Evolutionary conservation across 73 alveolate genomes (phyloP).

Genomic region (Tetrahymena borealis): DNA sequence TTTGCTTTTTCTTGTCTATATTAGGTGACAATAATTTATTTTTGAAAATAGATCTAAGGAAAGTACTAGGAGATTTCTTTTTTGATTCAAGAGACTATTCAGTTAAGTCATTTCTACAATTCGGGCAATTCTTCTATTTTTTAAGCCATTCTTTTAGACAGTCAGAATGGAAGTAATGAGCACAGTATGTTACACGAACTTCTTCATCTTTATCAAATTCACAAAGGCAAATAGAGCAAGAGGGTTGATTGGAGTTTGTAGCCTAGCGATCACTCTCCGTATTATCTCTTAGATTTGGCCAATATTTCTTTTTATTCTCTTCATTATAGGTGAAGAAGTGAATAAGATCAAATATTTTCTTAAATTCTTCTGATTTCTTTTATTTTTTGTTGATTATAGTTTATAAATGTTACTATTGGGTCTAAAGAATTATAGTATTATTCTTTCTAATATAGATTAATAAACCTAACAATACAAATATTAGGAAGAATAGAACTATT

Average conservation of each 20-base stretch:
- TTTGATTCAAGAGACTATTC: not conserved
- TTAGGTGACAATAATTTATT: not conserved
- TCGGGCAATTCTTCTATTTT: conserved; percentile 14
- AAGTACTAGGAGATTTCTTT: not conserved
- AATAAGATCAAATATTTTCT: not conserved
- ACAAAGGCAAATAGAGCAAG: not conserved
- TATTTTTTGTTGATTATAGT: not conserved
- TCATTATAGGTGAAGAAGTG: not conserved
- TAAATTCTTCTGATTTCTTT: not conserved
- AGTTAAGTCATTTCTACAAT: conserved; percentile 20
- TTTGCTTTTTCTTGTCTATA: not conserved
- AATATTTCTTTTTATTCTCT: not conserved
- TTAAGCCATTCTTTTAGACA: conserved; percentile 29
- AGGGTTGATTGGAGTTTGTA: not conserved
- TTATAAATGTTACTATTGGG: not conserved
- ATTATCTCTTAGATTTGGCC: not conserved
- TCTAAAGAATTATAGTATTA: not conserved
- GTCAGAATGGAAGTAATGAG: conserved; percentile 19
- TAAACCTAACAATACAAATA: not conserved
- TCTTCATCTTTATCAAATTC: conserved; percentile 1
- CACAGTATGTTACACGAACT: conserved; percentile 20
- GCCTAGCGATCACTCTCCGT: not conserved
- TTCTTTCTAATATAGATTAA: not conserved
- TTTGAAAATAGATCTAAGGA: not conserved
- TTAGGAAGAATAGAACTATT: not conserved